Conservation (phyloP, 495 filamentous ascomycete species). For the Lichina pygmaea region DNA sequence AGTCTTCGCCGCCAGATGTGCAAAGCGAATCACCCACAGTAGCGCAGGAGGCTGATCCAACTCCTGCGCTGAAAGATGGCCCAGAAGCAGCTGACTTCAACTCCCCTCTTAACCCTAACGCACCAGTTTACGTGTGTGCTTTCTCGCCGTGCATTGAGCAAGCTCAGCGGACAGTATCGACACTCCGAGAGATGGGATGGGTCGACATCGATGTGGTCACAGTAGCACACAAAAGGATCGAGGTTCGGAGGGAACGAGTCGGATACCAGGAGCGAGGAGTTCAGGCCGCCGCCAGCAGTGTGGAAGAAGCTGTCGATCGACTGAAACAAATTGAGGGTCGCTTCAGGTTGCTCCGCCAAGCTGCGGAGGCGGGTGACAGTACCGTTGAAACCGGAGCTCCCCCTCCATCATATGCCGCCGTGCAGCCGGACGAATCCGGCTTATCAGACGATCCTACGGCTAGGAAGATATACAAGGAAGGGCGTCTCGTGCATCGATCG, state of each 20-base stretch:
- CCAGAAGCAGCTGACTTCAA: conserved; percentile 10
- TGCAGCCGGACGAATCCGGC: neutral
- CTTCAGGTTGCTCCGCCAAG: conserved; percentile 12
- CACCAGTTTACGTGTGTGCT: conserved; percentile 53
- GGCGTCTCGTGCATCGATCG: conserved; percentile 46
- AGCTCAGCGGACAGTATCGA: conserved; percentile 54
- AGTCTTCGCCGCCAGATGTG: neutral
- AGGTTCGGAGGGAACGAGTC: conserved; percentile 58
- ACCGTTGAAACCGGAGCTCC: neutral
- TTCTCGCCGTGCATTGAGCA: conserved; percentile 96
- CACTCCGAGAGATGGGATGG: conserved; percentile 59
- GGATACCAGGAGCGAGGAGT: conserved; percentile 33
- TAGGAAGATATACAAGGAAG: conserved; percentile 25
- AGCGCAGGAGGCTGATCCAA: too few relatives aligned
- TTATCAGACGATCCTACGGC: neutral
- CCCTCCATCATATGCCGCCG: neutral
- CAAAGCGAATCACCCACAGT: neutral
- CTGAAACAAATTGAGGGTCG: conserved; percentile 46
- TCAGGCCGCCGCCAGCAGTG: conserved; percentile 30
- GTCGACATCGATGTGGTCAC: conserved; percentile 83
- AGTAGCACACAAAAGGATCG: conserved; percentile 44
- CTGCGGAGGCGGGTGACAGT: neutral
- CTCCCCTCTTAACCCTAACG: conserved; percentile 42
- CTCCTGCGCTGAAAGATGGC: too few relatives aligned
- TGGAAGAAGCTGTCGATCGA: conserved; percentile 49